Conservation (phyloP, 768 basidiomycete genomes). For the Dentipellis sp. region DNA sequence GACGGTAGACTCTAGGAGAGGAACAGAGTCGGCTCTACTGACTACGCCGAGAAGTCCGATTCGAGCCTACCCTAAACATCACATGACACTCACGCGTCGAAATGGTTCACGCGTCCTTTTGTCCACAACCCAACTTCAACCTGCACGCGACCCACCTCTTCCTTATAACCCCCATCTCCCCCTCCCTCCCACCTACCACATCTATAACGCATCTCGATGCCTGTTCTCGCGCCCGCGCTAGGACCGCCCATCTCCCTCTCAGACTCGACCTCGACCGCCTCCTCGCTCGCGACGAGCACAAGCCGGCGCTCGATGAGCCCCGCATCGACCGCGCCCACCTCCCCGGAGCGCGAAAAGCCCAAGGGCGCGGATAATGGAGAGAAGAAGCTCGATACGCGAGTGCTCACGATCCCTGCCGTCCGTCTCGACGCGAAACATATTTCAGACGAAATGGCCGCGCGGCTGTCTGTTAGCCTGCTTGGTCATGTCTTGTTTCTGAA, state of each 20-base stretch:
- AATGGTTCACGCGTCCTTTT: neutral
- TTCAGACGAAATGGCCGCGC: slow-evolving; percentile 50
- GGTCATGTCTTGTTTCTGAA: slow-evolving; percentile 72
- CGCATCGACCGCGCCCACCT: neutral
- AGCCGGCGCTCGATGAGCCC: neutral
- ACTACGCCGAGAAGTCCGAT: too few relatives aligned
- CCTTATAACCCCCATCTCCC: neutral
- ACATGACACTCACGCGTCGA: neutral
- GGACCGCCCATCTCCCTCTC: neutral
- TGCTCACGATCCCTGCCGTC: slow-evolving; percentile 29
- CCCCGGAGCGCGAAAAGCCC: neutral
- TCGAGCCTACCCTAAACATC: neutral
- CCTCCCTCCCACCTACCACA: neutral
- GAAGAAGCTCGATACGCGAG: neutral
- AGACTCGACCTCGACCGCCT: neutral
- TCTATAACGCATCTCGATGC: neutral
- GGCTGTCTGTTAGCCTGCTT: slow-evolving; percentile 51
- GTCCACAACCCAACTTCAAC: neutral
- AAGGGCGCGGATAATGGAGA: neutral
- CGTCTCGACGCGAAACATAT: slow-evolving; percentile 42
- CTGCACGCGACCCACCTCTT: neutral
- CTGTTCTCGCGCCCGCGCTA: neutral
- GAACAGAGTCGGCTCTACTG: too few relatives aligned
- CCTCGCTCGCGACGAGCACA: neutral
- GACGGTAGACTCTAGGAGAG: too few relatives aligned